Conservation (phyloP, 768 basidiomycete species). For the Tricholoma terreum region DNA sequence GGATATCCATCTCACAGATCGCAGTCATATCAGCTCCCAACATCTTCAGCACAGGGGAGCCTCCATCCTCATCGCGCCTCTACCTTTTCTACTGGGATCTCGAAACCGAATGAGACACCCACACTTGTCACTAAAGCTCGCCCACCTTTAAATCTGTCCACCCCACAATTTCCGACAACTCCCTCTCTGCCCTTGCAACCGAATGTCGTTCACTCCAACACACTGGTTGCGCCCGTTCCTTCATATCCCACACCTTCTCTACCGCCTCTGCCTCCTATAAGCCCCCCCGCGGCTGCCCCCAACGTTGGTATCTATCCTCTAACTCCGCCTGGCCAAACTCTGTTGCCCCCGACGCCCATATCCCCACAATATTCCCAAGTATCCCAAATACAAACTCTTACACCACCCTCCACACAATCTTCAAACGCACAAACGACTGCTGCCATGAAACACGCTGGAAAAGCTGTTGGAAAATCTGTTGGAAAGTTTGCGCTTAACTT, state of each 20-base stretch:
- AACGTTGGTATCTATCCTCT: not conserved
- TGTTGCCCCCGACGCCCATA: not conserved
- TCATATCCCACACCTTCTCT: slow-evolving; percentile 7
- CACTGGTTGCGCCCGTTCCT: not conserved
- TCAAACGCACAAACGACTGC: not conserved
- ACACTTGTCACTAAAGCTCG: slow-evolving; percentile 8
- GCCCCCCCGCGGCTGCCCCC: not conserved
- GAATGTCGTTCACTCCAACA: not conserved
- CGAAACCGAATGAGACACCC: slow-evolving; percentile 3
- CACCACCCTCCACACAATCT: not conserved
- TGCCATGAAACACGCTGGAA: not conserved
- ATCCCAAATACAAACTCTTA: not conserved
- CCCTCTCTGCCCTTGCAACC: not conserved
- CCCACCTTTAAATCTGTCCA: slow-evolving; percentile 4
- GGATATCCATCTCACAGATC: slow-evolving; percentile 2
- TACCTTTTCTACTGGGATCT: slow-evolving; percentile 3
- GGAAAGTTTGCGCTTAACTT: slow-evolving; percentile 7
- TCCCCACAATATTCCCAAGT: not conserved
- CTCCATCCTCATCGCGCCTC: slow-evolving; percentile 8
- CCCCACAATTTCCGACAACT: slow-evolving; percentile 2
- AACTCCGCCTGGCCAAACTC: not conserved
- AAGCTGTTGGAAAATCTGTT: not conserved
- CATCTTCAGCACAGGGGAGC: not conserved
- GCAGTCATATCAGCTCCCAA: slow-evolving; percentile 8
- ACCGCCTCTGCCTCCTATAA: not conserved